Evolutionary conservation across 306 rosid species (phyloP), one percentile per base, ranked within the genome.

Genomic region (Alnus rubra): DNA sequence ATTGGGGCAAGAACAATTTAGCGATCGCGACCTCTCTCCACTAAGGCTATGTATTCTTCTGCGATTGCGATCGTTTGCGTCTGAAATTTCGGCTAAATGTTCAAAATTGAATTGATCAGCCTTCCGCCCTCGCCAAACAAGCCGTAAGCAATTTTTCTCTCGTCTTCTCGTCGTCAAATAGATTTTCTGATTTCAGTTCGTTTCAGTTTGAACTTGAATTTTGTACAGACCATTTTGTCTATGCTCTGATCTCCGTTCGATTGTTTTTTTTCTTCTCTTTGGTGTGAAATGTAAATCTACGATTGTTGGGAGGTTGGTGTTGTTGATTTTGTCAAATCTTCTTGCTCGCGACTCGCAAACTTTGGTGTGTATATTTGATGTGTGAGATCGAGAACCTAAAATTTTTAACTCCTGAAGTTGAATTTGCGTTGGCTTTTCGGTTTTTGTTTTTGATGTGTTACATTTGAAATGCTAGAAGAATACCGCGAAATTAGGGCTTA

Each of bases 71-170:
- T 52, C n/a, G n/a, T 23, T 59, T 59, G 65, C 6, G 28, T 59
- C 65, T 11, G 31, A 23, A 0, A 28, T 59, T 42, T 59, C 3
- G 1, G 3, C 58, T 28, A 23, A 30, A 74, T 45, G 30, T 23
- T 39, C 0, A 18, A 3, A 44, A 2, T 19, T 47, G 18, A 33
- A 70, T 48, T 59, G 33, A 19, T 71, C 18, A 45, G 62, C 49
- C 11, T 55, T 49, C 52, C 52, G 14, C 19, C 9, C 31, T 16
- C 44, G 44, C 16, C 13, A 19, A 58, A 48, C 28, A 48, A 78
- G 63, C 60, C 9, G 82, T 78, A 71, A 59, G 76, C 76, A 2
- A 13, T 51, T 71, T 62, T 71, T 54, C 45, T 71, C 63, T 55
- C 23, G 55, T 13, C 11, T 64, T 31, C 69, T 35, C 23, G 53